These are phyloP conservation scores for Penicillium sp. DNA, from an alignment of 2,329 filamentous ascomycete genomes.

Conservation along the genomic window DNA sequence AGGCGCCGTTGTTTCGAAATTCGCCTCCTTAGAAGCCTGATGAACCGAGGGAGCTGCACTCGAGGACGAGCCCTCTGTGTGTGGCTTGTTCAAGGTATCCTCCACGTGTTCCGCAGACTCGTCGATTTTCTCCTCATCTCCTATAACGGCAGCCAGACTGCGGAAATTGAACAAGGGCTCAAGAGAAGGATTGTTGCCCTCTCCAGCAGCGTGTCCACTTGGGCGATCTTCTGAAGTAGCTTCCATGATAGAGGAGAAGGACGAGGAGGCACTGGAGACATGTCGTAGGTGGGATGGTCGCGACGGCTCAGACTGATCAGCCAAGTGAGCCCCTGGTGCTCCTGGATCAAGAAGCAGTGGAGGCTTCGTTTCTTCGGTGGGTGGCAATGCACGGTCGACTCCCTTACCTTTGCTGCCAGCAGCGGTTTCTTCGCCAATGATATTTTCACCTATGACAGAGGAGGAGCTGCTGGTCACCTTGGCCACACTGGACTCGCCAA, in stretches of 20 bases:
- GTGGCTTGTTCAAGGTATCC: conserved; percentile 23
- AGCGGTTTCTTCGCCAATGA: conserved; percentile 38
- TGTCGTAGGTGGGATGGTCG: conserved; percentile 73
- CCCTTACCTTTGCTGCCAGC: conserved; percentile 64
- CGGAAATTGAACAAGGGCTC: conserved; percentile 92
- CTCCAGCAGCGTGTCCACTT: conserved; percentile 50
- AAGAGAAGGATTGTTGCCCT: conserved; percentile 51
- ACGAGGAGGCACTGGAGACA: conserved; percentile 82
- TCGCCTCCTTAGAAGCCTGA: conserved; percentile 13
- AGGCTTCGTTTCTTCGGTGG: conserved; percentile 21
- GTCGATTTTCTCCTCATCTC: conserved; percentile 56
- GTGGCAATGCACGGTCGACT: conserved; percentile 56
- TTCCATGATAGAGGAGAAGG: conserved; percentile 73
- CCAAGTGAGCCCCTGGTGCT: neutral
- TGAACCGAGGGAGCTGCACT: conserved; percentile 20
- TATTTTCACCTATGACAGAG: conserved; percentile 39
- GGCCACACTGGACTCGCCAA: conserved; percentile 36
- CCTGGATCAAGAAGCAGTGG: conserved; percentile 4
- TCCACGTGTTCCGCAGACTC: conserved; percentile 41
- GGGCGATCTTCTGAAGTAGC: conserved; percentile 47
- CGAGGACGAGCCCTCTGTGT: conserved; percentile 26
- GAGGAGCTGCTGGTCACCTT: conserved; percentile 40
- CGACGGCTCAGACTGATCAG: conserved; percentile 49
- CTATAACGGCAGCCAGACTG: conserved; percentile 82
- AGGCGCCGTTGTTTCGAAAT: conserved; percentile 9